Percentiles rank a stretch among this genome's conserved stretches.
Evolutionary conservation across 768 basidiomycete genomes (phyloP).

Genomic region (Gloeophyllum trabeum): DNA sequence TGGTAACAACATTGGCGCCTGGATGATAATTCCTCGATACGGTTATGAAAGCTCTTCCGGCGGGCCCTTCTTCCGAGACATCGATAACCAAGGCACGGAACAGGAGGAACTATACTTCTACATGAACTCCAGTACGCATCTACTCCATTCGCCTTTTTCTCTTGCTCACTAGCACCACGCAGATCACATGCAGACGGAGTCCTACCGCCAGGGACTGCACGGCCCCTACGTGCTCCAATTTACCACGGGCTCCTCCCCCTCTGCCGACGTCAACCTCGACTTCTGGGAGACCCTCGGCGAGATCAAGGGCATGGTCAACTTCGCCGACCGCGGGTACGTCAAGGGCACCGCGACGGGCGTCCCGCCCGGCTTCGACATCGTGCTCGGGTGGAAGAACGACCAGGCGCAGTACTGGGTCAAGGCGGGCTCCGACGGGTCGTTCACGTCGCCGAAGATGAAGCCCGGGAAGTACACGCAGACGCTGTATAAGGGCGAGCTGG

Average conservation of each 20-base stretch:
- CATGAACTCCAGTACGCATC: conserved; percentile 18
- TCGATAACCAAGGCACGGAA: conserved; percentile 33
- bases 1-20: conserved; percentile 32
- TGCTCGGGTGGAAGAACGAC: conserved; percentile 29
- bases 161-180: not conserved
- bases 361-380: conserved; percentile 25
- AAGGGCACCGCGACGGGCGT: conserved; percentile 31
- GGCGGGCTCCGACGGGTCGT: conserved; percentile 17
- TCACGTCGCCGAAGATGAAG: conserved; percentile 33
- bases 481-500: not conserved
- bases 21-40: conserved; percentile 31
- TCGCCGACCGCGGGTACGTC: conserved; percentile 33
- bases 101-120: conserved; percentile 39
- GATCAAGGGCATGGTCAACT: conserved; percentile 31
- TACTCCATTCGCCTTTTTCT: not conserved
- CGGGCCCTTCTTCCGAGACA: conserved; percentile 39
- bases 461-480: conserved; percentile 20
- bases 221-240: conserved; percentile 35
- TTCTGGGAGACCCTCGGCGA: conserved; percentile 31
- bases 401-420: conserved; percentile 36
- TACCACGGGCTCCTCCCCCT: conserved; percentile 30
- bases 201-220: conserved; percentile 33
- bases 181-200: conserved; percentile 15
- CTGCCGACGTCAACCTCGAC: conserved; percentile 27
- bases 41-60: conserved; percentile 36